These are phyloP conservation scores for Gracilaria vermiculophylla DNA, from an alignment of 23 red algal genomes.

Conservation along the genomic window DNA sequence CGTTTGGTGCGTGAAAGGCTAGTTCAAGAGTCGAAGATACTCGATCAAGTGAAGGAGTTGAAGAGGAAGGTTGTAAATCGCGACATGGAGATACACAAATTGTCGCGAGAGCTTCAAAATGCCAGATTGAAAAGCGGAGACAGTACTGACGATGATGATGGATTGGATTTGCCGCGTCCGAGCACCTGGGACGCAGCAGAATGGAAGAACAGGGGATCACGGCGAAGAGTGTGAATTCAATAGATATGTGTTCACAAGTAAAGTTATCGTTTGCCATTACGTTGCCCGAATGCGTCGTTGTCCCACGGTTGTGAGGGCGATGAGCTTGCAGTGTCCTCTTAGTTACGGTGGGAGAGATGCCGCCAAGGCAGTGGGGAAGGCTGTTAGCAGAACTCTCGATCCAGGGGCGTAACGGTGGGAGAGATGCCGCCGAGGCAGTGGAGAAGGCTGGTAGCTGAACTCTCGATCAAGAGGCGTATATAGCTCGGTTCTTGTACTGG, in stretches of 20 bases:
- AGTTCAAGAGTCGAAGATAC: constrained; percentile 45
- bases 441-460: too few relatives aligned
- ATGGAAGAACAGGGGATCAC: background rate
- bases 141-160: background rate
- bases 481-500: too few relatives aligned
- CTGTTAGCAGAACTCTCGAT: too few relatives aligned
- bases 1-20: constrained; percentile 55
- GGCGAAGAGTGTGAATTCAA: background rate
- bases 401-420: too few relatives aligned
- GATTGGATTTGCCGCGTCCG: constrained; percentile 7
- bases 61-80: constrained; percentile 63
- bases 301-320: too few relatives aligned
- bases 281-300: too few relatives aligned
- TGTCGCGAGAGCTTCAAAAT: constrained; percentile 34
- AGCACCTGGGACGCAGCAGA: constrained; percentile 43
- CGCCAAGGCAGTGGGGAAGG: too few relatives aligned
- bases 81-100: constrained; percentile 52
- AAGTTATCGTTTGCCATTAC: too few relatives aligned
- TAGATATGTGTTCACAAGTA: background rate
- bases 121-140: background rate
- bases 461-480: too few relatives aligned
- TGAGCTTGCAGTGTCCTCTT: too few relatives aligned
- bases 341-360: too few relatives aligned
- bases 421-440: too few relatives aligned
- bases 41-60: constrained; percentile 63